Conservation (phyloP, 225 moss, liverwort and hornwort species). For the Rhytidiadelphus loreus region DNA sequence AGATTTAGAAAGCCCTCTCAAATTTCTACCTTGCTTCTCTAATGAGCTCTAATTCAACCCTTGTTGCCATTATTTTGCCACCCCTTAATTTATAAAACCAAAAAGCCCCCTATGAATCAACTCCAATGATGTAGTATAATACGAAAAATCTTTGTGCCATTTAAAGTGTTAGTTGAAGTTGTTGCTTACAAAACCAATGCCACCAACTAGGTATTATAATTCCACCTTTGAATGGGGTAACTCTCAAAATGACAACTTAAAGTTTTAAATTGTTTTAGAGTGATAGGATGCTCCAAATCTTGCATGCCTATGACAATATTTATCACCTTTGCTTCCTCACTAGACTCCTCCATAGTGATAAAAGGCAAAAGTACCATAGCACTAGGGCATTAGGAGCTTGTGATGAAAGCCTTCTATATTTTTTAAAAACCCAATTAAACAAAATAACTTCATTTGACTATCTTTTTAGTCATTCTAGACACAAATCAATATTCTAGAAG, state of each 20-base stretch:
- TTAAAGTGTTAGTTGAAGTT: neutral
- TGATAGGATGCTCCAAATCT: neutral
- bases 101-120: neutral
- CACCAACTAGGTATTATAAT: neutral
- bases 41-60: neutral
- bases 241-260: neutral
- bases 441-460: neutral
- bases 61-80: neutral
- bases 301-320: neutral
- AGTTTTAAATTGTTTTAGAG: neutral
- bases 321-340: neutral
- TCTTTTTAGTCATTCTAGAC: neutral
- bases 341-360: rapidly evolving
- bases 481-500: rapidly evolving
- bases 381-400: neutral
- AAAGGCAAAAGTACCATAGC: neutral
- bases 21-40: neutral
- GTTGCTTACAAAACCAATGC: neutral
- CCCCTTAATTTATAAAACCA: neutral
- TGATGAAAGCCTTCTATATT: neutral
- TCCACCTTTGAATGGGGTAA: neutral
- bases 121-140: neutral
- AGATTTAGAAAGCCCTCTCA: neutral
- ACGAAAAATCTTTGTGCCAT: neutral
- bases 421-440: too few relatives aligned